Evolutionary conservation across 2,329 filamentous ascomycete genomes (phyloP).

Genomic region (Nemania sp.): DNA sequence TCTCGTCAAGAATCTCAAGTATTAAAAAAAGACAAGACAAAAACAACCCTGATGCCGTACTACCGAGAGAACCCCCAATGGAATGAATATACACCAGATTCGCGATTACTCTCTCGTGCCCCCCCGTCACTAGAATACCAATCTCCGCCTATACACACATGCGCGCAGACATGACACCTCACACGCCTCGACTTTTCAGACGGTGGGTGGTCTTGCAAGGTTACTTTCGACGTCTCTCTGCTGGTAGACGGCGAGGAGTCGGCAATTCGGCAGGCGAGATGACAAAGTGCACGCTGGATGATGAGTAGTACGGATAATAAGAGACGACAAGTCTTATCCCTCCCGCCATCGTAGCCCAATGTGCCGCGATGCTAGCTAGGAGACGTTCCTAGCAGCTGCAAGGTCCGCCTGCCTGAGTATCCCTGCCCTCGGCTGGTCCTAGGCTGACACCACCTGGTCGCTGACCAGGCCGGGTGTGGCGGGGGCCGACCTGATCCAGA

Average conservation of each 20-base stretch:
- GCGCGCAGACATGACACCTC: neutral
- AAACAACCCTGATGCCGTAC: conserved; percentile 34
- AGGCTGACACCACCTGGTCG: conserved; percentile 61
- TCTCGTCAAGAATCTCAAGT: conserved; percentile 34
- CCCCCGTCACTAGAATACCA: conserved; percentile 17
- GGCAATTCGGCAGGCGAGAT: conserved; percentile 5
- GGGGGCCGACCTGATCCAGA: conserved; percentile 91
- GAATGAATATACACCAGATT: conserved; percentile 38
- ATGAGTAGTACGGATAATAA: conserved; percentile 21
- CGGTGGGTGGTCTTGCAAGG: conserved; percentile 1
- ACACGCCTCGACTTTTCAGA: neutral
- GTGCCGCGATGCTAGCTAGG: conserved; percentile 9
- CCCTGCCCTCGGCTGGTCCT: conserved; percentile 57
- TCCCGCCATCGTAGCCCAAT: conserved; percentile 21
- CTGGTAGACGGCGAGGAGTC: conserved; percentile 1
- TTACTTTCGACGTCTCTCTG: neutral
- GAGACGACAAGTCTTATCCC: conserved; percentile 22
- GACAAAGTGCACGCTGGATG: conserved; percentile 6
- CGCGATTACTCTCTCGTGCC: conserved; percentile 21
- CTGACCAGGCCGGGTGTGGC: conserved; percentile 73
- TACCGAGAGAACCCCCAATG: conserved; percentile 36
- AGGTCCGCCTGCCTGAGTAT: conserved; percentile 59
- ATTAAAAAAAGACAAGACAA: conserved; percentile 40
- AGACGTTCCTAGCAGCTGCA: conserved; percentile 57
- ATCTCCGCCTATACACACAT: conserved; percentile 14